Base-by-base conservation (phyloP, 208 protist genomes). In the Crithidia sp. region DNA sequence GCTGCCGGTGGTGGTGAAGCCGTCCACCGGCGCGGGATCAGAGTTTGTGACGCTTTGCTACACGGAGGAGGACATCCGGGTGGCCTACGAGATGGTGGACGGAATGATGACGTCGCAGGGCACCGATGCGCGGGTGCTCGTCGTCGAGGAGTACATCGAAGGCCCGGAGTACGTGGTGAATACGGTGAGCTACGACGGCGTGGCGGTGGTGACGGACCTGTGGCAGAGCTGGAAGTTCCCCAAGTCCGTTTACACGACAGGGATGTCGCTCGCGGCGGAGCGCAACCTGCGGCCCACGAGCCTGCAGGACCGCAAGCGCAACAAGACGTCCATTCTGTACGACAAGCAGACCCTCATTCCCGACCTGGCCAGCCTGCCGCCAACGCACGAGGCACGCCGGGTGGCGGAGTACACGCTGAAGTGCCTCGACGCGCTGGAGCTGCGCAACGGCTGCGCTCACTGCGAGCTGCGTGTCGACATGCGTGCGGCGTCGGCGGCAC, bases 101-200 rank as follows among this genome's bases (percentile, higher is more conserved):
- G 71, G 63, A 7, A 63, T 86, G 56, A 61, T 65, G 16, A 93
- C 88, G 14, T 88, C 82, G 9, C 83, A 88, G 63, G 40, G 74
- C 49, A 87, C 88, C 14, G 76, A 86, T 10, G 84, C 88, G 9
- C 70, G 55, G 13, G 74, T 82, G 72, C 86, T 96, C 73, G 71
- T 92, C 0, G 68, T 96, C 5, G 87, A 96, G 76, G 92, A 96
- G 79, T 96, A 95, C 84, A 93, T 96, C 63, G 88, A 92, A 12
- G 92, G 92, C 8, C 73, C 67, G 5, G 92, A 96, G 74, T 96
- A 96, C 71, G 88, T 96, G 19, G 88, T 96, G 45, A 88, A 96
- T 71, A 84, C 83, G 55, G 88, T 95, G 44, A 87, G 83, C 59
- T 92, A 88, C 77, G 58, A 91, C 44, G 87, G 88, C 58, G 63